Conservation (phyloP, 768 basidiomycete species). For the Mycena kentingensis region DNA sequence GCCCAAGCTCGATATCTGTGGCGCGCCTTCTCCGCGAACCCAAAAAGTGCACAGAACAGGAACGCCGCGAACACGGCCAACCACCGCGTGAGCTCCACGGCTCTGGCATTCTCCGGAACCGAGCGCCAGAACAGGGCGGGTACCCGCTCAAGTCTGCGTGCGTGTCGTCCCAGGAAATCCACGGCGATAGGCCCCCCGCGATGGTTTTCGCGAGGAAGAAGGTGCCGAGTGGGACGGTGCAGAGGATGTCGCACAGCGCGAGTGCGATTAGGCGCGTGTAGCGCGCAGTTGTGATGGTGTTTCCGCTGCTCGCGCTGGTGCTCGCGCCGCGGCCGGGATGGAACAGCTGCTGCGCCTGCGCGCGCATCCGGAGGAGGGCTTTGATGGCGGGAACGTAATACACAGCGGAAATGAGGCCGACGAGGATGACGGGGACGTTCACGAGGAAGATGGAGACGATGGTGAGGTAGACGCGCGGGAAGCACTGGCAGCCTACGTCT, state of each 20-base stretch:
- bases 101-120: not conserved
- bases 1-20: not conserved
- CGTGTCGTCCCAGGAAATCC: not conserved
- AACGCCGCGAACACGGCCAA: not conserved
- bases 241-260: not conserved
- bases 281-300: not conserved
- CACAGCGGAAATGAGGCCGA: not conserved
- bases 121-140: not conserved
- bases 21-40: not conserved
- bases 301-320: not conserved
- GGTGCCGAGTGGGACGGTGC: not conserved
- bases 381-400: not conserved
- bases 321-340: too few relatives aligned
- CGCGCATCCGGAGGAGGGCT: not conserved
- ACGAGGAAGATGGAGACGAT: not conserved
- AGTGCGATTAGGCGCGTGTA: not conserved
- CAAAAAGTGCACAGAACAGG: not conserved
- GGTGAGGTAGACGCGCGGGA: not conserved
- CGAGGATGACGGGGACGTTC: not conserved
- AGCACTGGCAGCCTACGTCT: not conserved
- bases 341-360: not conserved
- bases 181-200: not conserved
- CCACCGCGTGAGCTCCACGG: not conserved
- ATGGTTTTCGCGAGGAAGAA: not conserved
- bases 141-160: not conserved